Percentiles rank a stretch among this genome's conserved stretches.
These are phyloP conservation scores for Meripilus lineatus DNA, from an alignment of 1,284 basidiomycete species.

Conservation along the genomic window DNA sequence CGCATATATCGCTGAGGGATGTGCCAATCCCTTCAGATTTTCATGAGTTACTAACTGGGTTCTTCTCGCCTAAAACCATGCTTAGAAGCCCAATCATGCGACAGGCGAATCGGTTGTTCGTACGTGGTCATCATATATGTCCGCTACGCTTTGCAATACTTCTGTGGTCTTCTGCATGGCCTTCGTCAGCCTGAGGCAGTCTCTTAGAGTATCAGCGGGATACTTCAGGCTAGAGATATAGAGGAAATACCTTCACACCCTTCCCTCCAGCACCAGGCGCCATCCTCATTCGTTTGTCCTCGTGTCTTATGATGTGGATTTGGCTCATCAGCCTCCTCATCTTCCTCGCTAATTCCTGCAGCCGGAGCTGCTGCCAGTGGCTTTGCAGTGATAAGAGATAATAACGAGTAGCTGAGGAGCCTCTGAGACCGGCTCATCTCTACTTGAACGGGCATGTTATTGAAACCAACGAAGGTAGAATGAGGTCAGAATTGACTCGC, in stretches of 20 bases:
- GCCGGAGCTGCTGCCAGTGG: slow-evolving; percentile 47
- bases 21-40: slow-evolving; percentile 66
- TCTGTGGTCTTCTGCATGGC: slow-evolving; percentile 77
- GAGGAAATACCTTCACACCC: slow-evolving; percentile 50
- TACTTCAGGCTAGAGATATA: background rate
- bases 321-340: slow-evolving; percentile 38
- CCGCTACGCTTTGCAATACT: slow-evolving; percentile 67
- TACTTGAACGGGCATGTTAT: slow-evolving; percentile 21
- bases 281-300: slow-evolving; percentile 63
- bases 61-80: slow-evolving; percentile 51
- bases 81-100: background rate
- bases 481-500: slow-evolving; percentile 37
- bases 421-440: slow-evolving; percentile 75
- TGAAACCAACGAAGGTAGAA: slow-evolving; percentile 1
- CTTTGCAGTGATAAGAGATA: slow-evolving; percentile 66
- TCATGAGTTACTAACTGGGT: slow-evolving; percentile 74
- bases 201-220: slow-evolving; percentile 28
- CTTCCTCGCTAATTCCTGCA: slow-evolving; percentile 42
- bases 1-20: slow-evolving; percentile 67
- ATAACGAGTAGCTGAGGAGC: slow-evolving; percentile 61
- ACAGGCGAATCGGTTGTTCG: slow-evolving; percentile 17
- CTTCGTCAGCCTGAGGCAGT: slow-evolving; percentile 73
- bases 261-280: slow-evolving; percentile 86
- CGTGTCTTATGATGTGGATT: slow-evolving; percentile 27
- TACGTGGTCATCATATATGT: slow-evolving; percentile 76